These are phyloP conservation scores for Dissophora globulifera DNA, from an alignment of 192 early-diverging fungal genomes.

Conservation along the genomic window DNA sequence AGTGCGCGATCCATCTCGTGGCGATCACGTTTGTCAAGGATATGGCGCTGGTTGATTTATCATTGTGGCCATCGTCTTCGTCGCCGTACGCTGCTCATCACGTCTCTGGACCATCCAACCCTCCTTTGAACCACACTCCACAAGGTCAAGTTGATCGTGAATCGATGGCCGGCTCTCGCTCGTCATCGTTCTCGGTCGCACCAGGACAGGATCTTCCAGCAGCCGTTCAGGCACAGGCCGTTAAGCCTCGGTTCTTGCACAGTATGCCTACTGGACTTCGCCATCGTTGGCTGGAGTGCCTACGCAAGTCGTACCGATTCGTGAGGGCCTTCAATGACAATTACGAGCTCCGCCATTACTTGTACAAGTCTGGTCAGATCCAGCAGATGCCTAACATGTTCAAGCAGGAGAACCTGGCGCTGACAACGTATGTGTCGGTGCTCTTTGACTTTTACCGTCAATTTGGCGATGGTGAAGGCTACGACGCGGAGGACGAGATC, in stretches of 20 bases:
- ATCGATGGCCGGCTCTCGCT: slow-evolving; percentile 11
- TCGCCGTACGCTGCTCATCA: slow-evolving; percentile 68
- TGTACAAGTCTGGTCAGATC: slow-evolving; percentile 86
- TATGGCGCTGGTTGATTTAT: slow-evolving; percentile 66
- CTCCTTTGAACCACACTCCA: neutral
- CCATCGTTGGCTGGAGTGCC: slow-evolving; percentile 75
- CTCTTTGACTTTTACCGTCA: slow-evolving; percentile 76
- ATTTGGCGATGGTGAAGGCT: slow-evolving; percentile 58
- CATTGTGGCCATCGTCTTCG: slow-evolving; percentile 64
- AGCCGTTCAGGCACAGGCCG: slow-evolving; percentile 12
- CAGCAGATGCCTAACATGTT: slow-evolving; percentile 92
- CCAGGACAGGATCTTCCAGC: slow-evolving; percentile 15
- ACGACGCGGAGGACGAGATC: slow-evolving; percentile 42
- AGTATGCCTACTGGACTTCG: slow-evolving; percentile 59
- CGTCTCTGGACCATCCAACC: slow-evolving; percentile 23
- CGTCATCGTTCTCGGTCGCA: slow-evolving; percentile 33
- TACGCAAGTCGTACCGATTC: slow-evolving; percentile 84
- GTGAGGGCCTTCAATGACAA: slow-evolving; percentile 86
- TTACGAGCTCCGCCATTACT: slow-evolving; percentile 78
- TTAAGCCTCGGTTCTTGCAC: slow-evolving; percentile 49
- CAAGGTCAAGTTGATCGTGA: slow-evolving; percentile 6
- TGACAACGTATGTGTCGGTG: slow-evolving; percentile 73
- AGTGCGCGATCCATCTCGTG: slow-evolving; percentile 90
- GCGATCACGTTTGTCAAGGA: slow-evolving; percentile 92
- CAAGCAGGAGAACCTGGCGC: slow-evolving; percentile 88